Percentiles rank a stretch among this genome's conserved stretches.
Conservation (phyloP, 75 land plant genomes). For the Gnetum montanum region DNA sequence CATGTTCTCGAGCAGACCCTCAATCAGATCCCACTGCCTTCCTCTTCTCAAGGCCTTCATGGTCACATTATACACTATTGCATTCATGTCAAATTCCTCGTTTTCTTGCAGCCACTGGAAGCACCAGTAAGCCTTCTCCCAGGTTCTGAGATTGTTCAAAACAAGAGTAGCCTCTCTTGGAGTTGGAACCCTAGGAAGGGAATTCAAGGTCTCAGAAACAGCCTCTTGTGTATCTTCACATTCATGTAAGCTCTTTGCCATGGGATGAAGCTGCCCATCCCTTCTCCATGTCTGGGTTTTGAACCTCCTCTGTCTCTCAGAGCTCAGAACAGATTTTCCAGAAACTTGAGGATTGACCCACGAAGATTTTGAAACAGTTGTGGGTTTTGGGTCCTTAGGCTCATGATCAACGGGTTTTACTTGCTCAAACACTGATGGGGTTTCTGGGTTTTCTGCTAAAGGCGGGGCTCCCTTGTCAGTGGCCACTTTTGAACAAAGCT, state of each 20-base stretch:
- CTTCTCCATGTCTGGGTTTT: slow-evolving; percentile 13
- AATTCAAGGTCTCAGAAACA: slow-evolving; percentile 17
- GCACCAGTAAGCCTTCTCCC: slow-evolving; percentile 40
- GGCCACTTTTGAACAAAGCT: background rate
- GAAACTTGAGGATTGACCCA: slow-evolving; percentile 65
- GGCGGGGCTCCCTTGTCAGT: background rate
- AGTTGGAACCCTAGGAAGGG: slow-evolving; percentile 19
- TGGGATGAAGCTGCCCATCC: slow-evolving; percentile 15
- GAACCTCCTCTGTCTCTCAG: slow-evolving; percentile 26
- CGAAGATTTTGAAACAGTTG: slow-evolving; percentile 26
- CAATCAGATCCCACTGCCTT: slow-evolving; percentile 47
- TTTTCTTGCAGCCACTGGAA: slow-evolving; percentile 62
- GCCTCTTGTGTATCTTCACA: slow-evolving; percentile 12
- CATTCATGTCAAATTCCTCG: slow-evolving; percentile 36
- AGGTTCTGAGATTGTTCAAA: slow-evolving; percentile 44
- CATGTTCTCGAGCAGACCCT: slow-evolving; percentile 70
- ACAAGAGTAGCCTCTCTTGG: slow-evolving; percentile 48
- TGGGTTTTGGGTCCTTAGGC: slow-evolving; percentile 12
- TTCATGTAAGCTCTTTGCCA: slow-evolving; percentile 26
- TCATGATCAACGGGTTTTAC: slow-evolving; percentile 37
- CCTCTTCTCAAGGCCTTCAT: slow-evolving; percentile 72
- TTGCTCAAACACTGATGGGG: slow-evolving; percentile 28
- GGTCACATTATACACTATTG: slow-evolving; percentile 71
- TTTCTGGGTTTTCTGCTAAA: background rate
- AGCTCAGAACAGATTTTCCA: slow-evolving; percentile 27